A percentile compares a stretch with the other conserved stretches of the same genome.
Evolutionary conservation across 2,329 filamentous ascomycete genomes (phyloP).

Genomic region (Nothophaeocryptopus gaeumannii): DNA sequence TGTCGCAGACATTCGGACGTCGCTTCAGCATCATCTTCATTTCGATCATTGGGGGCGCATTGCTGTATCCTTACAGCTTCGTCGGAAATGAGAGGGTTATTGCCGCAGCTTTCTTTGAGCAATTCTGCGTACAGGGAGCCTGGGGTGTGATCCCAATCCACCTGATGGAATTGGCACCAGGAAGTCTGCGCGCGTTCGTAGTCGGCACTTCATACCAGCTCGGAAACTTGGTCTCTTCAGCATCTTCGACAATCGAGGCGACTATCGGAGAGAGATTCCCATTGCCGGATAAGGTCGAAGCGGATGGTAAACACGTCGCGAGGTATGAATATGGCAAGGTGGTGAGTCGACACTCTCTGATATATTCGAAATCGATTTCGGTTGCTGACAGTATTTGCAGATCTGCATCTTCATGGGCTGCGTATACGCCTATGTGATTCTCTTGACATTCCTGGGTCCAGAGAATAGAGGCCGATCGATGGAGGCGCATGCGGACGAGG

Average conservation of each 20-base stretch:
- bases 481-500: slow-evolving; percentile 30
- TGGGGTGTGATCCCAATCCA: slow-evolving; percentile 57
- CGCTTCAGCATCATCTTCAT: slow-evolving; percentile 49
- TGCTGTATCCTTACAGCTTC: slow-evolving; percentile 83
- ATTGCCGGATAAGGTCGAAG: slow-evolving; percentile 40
- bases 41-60: slow-evolving; percentile 64
- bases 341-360: slow-evolving; percentile 64
- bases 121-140: slow-evolving; percentile 40
- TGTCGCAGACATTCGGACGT: slow-evolving; percentile 46
- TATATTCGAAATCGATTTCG: too few relatives aligned
- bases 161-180: slow-evolving; percentile 72
- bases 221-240: slow-evolving; percentile 64
- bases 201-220: slow-evolving; percentile 74
- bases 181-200: slow-evolving; percentile 69
- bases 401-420: slow-evolving; percentile 70
- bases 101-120: slow-evolving; percentile 77
- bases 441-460: slow-evolving; percentile 62
- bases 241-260: slow-evolving; percentile 44
- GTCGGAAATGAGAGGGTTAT: slow-evolving; percentile 62
- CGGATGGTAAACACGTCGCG: slow-evolving; percentile 36
- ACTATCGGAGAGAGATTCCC: slow-evolving; percentile 43
- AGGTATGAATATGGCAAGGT: slow-evolving; percentile 45
- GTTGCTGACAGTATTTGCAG: slow-evolving; percentile 5
- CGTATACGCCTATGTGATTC: slow-evolving; percentile 64
- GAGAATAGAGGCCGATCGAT: slow-evolving; percentile 44